Conservation (phyloP, 345 rosid genomes). For the Chamaenerion angustifolium region DNA sequence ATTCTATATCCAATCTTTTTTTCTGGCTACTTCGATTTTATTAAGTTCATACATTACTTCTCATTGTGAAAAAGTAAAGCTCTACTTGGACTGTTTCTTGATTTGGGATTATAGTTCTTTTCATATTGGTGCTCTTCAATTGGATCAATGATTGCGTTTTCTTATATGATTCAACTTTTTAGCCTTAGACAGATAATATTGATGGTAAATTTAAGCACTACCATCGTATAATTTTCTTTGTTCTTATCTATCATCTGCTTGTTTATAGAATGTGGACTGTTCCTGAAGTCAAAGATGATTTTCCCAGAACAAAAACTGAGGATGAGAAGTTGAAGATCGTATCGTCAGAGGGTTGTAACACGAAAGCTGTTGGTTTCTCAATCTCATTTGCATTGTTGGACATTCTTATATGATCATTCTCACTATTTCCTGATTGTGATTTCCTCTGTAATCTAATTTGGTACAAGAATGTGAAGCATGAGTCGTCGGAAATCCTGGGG, state of each 20-base stretch:
- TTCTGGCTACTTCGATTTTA: neutral
- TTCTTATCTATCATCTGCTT: neutral
- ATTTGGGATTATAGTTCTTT: no score
- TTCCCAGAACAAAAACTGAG: constrained; percentile 19
- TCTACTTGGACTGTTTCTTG: no score
- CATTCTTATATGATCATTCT: neutral
- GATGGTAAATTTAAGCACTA: no score
- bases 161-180: no score
- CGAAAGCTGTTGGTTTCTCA: constrained; percentile 36
- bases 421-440: constrained; percentile 6
- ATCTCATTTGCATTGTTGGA: neutral
- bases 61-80: neutral
- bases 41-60: neutral
- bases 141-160: no score
- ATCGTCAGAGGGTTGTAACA: constrained; percentile 61
- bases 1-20: neutral
- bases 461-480: constrained; percentile 42
- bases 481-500: constrained; percentile 38
- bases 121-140: no score
- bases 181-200: no score
- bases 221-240: neutral
- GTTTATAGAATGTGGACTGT: constrained; percentile 63
- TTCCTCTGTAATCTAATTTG: neutral
- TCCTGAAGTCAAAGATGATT: constrained; percentile 48
- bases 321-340: constrained; percentile 42